These are phyloP conservation scores for Beauveria caledonica DNA, from an alignment of 2,329 filamentous ascomycete genomes.

Conservation along the genomic window DNA sequence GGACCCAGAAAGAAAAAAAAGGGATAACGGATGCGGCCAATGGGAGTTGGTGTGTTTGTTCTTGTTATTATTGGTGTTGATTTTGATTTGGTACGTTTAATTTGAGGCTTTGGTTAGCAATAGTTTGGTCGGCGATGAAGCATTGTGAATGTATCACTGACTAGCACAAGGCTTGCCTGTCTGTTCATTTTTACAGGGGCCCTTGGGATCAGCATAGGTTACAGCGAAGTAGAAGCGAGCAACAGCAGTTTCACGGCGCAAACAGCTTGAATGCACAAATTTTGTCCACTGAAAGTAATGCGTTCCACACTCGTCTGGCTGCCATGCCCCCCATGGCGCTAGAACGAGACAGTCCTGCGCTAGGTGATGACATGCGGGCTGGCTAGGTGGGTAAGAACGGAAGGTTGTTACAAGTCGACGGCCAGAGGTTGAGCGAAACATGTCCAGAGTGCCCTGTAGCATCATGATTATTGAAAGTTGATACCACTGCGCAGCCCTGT, in stretches of 20 bases:
- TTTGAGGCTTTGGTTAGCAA: neutral
- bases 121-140: neutral
- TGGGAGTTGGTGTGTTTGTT: neutral
- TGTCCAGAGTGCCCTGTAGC: neutral
- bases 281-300: neutral
- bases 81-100: neutral
- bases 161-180: neutral
- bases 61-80: neutral
- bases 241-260: neutral
- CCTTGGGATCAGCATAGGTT: neutral
- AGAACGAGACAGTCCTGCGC: slow-evolving; percentile 4
- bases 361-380: slow-evolving; percentile 2
- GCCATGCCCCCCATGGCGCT: neutral
- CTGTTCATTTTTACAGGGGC: neutral
- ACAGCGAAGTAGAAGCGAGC: neutral
- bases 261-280: neutral
- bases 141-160: neutral
- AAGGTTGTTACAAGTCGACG: neutral
- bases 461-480: neutral
- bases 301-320: neutral
- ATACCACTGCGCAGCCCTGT: neutral
- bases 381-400: neutral
- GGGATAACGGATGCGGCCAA: neutral
- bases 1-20: neutral
- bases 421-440: neutral